Conservation (phyloP, 352 stramenopile genomes). For the Phytophthora citricola region DNA sequence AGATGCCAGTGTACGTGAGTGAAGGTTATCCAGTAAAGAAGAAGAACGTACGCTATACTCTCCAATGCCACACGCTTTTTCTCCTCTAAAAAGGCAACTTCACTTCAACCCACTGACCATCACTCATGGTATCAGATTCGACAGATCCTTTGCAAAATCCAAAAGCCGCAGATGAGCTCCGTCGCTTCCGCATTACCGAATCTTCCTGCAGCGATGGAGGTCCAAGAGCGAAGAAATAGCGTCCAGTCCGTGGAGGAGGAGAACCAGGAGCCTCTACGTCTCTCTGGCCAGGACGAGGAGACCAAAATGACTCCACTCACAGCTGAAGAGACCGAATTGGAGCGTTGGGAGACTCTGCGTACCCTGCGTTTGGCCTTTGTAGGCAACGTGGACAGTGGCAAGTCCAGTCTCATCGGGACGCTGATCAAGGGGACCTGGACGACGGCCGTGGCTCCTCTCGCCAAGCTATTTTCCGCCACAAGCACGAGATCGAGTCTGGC, state of each 20-base stretch:
- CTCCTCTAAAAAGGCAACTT: constrained; percentile 11
- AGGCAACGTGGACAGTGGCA: constrained; percentile 93
- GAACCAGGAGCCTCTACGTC: background rate
- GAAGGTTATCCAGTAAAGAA: constrained; percentile 9
- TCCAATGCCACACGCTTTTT: constrained; percentile 19
- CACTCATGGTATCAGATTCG: constrained; percentile 28
- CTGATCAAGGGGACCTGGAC: constrained; percentile 96
- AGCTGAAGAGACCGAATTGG: constrained; percentile 21
- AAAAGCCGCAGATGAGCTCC: constrained; percentile 13
- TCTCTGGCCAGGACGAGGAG: constrained; percentile 19
- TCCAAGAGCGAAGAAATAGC: constrained; percentile 29
- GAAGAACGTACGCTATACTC: background rate
- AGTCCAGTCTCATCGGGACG: constrained; percentile 93
- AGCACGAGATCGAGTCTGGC: constrained; percentile 86
- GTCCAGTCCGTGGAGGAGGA: background rate
- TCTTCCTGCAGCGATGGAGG: constrained; percentile 24
- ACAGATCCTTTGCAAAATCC: background rate
- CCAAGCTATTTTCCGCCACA: constrained; percentile 87
- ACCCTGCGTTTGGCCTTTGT: constrained; percentile 91
- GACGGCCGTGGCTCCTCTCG: constrained; percentile 93
- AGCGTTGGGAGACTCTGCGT: constrained; percentile 55
- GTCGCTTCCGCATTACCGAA: background rate
- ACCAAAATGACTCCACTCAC: background rate
- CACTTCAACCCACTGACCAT: constrained; percentile 34
- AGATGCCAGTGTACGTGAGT: constrained; percentile 3